Evolutionary conservation across 1,139 yeast species (phyloP).

Genomic region (Taphrina populina): DNA sequence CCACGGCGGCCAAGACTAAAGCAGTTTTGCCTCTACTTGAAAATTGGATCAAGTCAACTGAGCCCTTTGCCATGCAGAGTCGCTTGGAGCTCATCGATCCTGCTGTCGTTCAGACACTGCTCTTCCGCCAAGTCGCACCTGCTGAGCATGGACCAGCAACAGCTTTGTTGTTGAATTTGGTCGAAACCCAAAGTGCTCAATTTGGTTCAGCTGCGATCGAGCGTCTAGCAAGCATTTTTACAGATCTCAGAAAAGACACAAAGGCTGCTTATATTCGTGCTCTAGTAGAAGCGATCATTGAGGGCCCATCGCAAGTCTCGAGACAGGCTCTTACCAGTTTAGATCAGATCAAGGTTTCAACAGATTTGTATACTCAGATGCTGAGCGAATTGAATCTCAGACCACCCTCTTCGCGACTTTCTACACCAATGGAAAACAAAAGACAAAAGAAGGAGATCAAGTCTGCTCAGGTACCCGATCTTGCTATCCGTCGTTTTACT

Average conservation of each 20-base stretch:
- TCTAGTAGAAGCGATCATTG: slow-evolving; percentile 57
- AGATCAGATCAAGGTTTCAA: slow-evolving; percentile 52
- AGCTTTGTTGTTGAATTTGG: slow-evolving; percentile 56
- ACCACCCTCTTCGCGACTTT: slow-evolving; percentile 18
- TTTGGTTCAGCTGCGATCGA: slow-evolving; percentile 55
- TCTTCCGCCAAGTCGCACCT: slow-evolving; percentile 49
- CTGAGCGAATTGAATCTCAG: slow-evolving; percentile 53
- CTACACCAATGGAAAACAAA: slow-evolving; percentile 28
- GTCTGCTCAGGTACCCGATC: slow-evolving; percentile 46
- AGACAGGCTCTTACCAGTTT: slow-evolving; percentile 62
- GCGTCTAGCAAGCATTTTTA: slow-evolving; percentile 58
- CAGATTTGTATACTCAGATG: slow-evolving; percentile 52
- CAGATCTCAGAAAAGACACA: slow-evolving; percentile 56
- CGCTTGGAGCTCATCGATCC: slow-evolving; percentile 44
- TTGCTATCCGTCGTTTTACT: slow-evolving; percentile 63
- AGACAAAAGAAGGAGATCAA: slow-evolving; percentile 25
- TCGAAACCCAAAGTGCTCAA: slow-evolving; percentile 53
- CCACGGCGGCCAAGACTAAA: slow-evolving; percentile 38
- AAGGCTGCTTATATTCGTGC: slow-evolving; percentile 60
- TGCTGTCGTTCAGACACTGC: slow-evolving; percentile 48
- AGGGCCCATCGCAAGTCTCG: slow-evolving; percentile 46
- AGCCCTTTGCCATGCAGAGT: slow-evolving; percentile 16
- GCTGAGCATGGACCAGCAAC: slow-evolving; percentile 60
- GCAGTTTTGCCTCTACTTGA: slow-evolving; percentile 43
- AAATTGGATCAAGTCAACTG: slow-evolving; percentile 51